Evolutionary conservation across 192 early-diverging fungal species (phyloP).

Genomic region (Coemansia sp.): DNA sequence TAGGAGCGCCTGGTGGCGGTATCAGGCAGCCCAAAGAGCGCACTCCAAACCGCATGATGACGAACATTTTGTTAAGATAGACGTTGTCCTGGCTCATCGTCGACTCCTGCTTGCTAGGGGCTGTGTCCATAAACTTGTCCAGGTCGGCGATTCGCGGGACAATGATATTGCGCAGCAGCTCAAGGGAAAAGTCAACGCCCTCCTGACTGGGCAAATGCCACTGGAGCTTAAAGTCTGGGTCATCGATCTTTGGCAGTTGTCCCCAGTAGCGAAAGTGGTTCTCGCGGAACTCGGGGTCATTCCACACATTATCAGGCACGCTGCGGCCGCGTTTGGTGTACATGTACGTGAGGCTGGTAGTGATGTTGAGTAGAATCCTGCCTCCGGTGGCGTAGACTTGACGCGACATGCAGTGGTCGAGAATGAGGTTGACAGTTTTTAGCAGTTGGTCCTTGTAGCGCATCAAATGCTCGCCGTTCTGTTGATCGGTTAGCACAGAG

Average conservation of each 20-base stretch:
- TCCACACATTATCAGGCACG: constrained; percentile 36
- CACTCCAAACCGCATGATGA: constrained; percentile 22
- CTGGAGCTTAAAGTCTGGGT: constrained; percentile 54
- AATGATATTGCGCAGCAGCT: constrained; percentile 62
- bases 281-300: constrained; percentile 58
- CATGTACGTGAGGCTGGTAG: constrained; percentile 20
- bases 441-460: constrained; percentile 27
- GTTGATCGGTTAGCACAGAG: constrained; percentile 22
- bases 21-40: constrained; percentile 32
- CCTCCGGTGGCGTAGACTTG: constrained; percentile 39
- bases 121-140: constrained; percentile 18
- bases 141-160: constrained; percentile 41
- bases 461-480: constrained; percentile 30
- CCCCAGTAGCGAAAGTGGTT: constrained; percentile 82
- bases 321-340: constrained; percentile 29
- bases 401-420: constrained; percentile 37
- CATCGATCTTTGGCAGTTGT: constrained; percentile 52
- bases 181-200: constrained; percentile 70
- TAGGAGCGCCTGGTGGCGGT: constrained; percentile 27
- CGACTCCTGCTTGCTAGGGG: constrained; percentile 12
- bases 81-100: constrained; percentile 36
- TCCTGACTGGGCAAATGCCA: constrained; percentile 79
- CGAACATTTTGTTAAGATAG: constrained; percentile 31
- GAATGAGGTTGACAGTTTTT: constrained; percentile 25
- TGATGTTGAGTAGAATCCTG: constrained; percentile 19